Percentiles rank a stretch among this genome's conserved stretches.
phyloP scores from a whole-genome alignment of 2,329 filamentous ascomycete species.

The Westerdykella aurantiaca region DNA sequence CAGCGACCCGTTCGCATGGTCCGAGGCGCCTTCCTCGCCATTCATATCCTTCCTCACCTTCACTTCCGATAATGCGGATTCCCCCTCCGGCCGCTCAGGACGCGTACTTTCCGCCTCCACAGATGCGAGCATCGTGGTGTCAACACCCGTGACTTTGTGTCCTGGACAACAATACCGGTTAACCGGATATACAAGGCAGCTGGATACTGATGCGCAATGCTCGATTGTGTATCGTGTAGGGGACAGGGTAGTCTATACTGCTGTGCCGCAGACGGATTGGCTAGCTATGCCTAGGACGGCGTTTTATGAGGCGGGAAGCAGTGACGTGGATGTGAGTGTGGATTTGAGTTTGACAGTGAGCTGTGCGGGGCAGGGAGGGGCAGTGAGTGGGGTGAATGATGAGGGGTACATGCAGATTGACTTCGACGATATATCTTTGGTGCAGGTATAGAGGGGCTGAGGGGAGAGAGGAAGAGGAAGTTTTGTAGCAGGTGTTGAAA shows the following conservation, averaged over 20 bases:
- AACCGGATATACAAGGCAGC: conserved; percentile 10
- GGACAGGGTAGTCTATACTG: conserved; percentile 9
- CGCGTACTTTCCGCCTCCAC: conserved; percentile 20
- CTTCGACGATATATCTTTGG: conserved; percentile 9
- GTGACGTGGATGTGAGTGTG: conserved; percentile 14
- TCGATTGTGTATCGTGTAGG: conserved; percentile 14
- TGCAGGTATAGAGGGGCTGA: conserved; percentile 1
- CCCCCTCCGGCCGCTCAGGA: conserved; percentile 6
- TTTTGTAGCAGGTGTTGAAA: not conserved
- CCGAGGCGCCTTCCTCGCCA: conserved; percentile 10
- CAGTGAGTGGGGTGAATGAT: conserved; percentile 9
- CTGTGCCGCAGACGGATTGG: conserved; percentile 14
- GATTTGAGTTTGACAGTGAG: conserved; percentile 16
- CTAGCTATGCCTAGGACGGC: conserved; percentile 2
- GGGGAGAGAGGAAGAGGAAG: not conserved
- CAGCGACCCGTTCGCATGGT: conserved; percentile 18
- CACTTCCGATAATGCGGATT: conserved; percentile 3
- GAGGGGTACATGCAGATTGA: conserved; percentile 16
- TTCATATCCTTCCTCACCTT: conserved; percentile 15
- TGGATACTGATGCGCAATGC: conserved; percentile 15
- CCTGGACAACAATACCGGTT: conserved; percentile 21
- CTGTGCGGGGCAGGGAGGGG: conserved; percentile 17
- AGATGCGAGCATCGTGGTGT: conserved; percentile 14
- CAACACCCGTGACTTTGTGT: conserved; percentile 24
- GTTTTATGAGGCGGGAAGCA: conserved; percentile 16